phyloP scores from a whole-genome alignment of 345 rosid species.

The Euphorbia pulcherrima region DNA sequence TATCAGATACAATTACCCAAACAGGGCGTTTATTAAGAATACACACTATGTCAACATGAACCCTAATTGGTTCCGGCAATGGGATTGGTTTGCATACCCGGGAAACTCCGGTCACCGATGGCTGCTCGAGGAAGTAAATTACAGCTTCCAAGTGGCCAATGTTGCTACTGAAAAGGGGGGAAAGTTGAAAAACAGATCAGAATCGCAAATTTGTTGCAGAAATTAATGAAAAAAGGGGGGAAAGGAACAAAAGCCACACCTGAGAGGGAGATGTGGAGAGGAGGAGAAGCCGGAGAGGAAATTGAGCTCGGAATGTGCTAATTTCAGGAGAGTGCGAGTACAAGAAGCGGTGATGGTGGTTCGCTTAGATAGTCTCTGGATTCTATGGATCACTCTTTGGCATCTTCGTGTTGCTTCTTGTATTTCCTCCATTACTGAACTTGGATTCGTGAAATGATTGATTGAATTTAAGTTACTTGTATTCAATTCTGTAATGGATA shows the following conservation, averaged over 20 bases:
- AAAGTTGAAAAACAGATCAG: neutral
- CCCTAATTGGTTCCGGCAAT: constrained; percentile 12
- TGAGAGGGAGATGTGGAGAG: constrained; percentile 33
- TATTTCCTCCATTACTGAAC: constrained; percentile 19
- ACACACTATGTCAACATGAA: constrained; percentile 72
- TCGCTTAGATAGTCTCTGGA: constrained; percentile 36
- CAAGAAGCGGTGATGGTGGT: constrained; percentile 39
- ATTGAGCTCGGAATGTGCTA: constrained; percentile 65
- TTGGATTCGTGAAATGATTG: too few species aligned
- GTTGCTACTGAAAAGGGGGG: constrained; percentile 45
- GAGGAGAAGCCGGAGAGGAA: constrained; percentile 51
- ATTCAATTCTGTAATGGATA: too few species aligned
- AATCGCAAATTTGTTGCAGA: neutral
- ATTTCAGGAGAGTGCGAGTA: constrained; percentile 61
- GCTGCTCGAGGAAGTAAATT: constrained; percentile 49
- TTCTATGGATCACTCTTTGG: constrained; percentile 34
- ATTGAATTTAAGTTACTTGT: too few species aligned
- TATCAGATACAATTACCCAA: constrained; percentile 81
- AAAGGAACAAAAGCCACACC: constrained; percentile 35
- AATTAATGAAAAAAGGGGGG: neutral
- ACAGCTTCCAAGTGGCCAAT: constrained; percentile 81
- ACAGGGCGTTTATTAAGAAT: constrained; percentile 54
- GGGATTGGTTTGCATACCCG: constrained; percentile 74
- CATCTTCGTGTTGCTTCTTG: constrained; percentile 53
- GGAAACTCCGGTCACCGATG: constrained; percentile 60